A percentile compares a stretch with the other conserved stretches of the same genome.
Conservation (phyloP, 2,329 filamentous ascomycete genomes). For the Bipolaris zeicola region DNA sequence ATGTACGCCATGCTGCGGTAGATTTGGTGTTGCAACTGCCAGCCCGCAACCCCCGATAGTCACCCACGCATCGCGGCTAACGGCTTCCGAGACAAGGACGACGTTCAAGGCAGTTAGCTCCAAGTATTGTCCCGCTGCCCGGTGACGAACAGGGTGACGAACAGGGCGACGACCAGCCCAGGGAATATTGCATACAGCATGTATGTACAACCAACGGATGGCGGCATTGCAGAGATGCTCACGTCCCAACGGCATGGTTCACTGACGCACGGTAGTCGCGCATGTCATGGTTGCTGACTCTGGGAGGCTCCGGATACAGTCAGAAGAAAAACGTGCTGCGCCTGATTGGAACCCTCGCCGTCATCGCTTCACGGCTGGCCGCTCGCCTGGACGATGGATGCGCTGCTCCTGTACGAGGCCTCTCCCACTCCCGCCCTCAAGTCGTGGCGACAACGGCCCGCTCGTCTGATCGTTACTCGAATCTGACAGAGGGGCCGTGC, state of each 20-base stretch:
- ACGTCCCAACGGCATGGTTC: conserved; percentile 20
- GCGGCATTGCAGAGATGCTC: conserved; percentile 3
- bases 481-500: conserved; percentile 17
- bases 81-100: conserved; percentile 12
- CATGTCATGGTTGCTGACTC: conserved; percentile 10
- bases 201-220: not conserved
- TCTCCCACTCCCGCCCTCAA: conserved; percentile 30
- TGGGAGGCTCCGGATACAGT: conserved; percentile 5
- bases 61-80: conserved; percentile 5
- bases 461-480: conserved; percentile 27
- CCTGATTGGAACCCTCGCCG: conserved; percentile 13
- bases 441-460: conserved; percentile 29
- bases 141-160: conserved; percentile 9
- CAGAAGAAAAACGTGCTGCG: conserved; percentile 4
- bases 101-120: not conserved
- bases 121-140: conserved; percentile 18
- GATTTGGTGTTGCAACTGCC: conserved; percentile 6
- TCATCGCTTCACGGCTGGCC: conserved; percentile 10
- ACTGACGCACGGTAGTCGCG: conserved; percentile 9
- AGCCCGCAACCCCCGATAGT: conserved; percentile 2
- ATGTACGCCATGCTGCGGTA: conserved; percentile 7
- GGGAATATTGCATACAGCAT: too few species aligned
- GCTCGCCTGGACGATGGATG: conserved; percentile 11
- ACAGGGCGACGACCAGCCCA: conserved; percentile 3
- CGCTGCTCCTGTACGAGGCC: conserved; percentile 21